These are phyloP conservation scores for Cadophora sp. DNA, from an alignment of 2,329 filamentous ascomycete species.

Conservation along the genomic window DNA sequence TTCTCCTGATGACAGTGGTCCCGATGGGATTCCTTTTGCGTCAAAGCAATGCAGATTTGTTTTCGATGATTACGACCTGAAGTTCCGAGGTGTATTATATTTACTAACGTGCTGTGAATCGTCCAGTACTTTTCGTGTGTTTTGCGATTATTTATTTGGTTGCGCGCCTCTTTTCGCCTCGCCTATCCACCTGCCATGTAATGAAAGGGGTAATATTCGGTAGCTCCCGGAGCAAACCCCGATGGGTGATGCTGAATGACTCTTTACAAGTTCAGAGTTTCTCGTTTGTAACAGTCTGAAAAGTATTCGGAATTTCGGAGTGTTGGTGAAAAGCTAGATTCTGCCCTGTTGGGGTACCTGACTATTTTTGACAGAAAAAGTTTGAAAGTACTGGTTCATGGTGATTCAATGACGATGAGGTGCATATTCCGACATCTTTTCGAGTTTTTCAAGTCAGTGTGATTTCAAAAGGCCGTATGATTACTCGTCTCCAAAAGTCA, in stretches of 20 bases:
- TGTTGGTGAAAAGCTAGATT: neutral
- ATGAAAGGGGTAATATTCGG: neutral
- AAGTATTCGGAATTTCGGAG: neutral
- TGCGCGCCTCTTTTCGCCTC: neutral
- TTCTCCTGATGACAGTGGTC: neutral
- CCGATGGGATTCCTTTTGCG: neutral
- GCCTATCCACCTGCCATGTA: neutral
- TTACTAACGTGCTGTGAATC: too few species aligned
- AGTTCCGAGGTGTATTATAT: neutral
- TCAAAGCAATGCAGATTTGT: neutral
- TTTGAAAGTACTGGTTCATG: neutral
- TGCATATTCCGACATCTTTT: neutral
- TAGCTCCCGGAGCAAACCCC: neutral
- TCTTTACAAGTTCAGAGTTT: neutral
- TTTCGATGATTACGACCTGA: neutral
- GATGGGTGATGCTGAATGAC: neutral
- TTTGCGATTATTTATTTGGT: neutral
- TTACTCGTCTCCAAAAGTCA: neutral
- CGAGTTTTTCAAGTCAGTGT: neutral
- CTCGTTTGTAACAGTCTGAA: neutral
- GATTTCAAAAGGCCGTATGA: neutral
- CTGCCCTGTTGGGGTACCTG: neutral
- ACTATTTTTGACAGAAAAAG: neutral
- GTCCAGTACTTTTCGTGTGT: too few species aligned
- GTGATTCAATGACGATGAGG: neutral